phyloP scores from a whole-genome alignment of 331 rosid species.

The Quercus phellos region DNA sequence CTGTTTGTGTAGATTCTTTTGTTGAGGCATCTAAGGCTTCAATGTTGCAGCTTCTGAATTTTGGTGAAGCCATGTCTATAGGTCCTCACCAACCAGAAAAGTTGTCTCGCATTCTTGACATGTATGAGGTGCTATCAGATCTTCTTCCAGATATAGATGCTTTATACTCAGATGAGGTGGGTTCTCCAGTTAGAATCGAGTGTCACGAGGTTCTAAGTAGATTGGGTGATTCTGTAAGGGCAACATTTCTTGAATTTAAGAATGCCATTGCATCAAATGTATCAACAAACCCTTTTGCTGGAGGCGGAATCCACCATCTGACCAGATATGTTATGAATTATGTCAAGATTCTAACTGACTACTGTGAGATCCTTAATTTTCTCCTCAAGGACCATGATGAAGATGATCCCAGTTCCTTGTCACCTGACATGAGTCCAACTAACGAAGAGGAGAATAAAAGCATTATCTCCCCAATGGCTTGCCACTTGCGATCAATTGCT shows the following conservation, averaged over 20 bases:
- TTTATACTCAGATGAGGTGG: conserved; percentile 57
- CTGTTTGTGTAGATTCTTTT: conserved; percentile 48
- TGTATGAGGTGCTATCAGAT: conserved; percentile 81
- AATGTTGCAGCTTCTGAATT: conserved; percentile 79
- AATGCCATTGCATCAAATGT: conserved; percentile 71
- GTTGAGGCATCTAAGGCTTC: conserved; percentile 82
- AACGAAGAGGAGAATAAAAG: conserved; percentile 39
- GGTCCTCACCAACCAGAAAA: conserved; percentile 94
- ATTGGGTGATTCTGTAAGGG: conserved; percentile 66
- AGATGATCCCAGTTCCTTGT: conserved; percentile 31
- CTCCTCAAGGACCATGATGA: conserved; percentile 58
- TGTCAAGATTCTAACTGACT: conserved; percentile 61
- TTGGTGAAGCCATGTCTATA: conserved; percentile 85
- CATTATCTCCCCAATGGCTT: conserved; percentile 45
- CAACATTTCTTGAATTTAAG: conserved; percentile 63
- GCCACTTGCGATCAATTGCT: conserved; percentile 50
- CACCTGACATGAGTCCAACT: conserved; percentile 62
- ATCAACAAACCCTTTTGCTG: conserved; percentile 57
- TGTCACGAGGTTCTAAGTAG: conserved; percentile 71
- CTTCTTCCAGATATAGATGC: conserved; percentile 63
- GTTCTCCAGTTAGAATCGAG: conserved; percentile 60
- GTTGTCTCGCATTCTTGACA: conserved; percentile 72
- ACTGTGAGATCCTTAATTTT: conserved; percentile 54
- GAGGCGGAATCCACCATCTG: conserved; percentile 87
- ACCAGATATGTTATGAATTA: conserved; percentile 85